Evolutionary conservation across 148 eudicot species (phyloP), one percentile per base, ranked within the genome.

Genomic region (Hydrangea macrophylla): DNA sequence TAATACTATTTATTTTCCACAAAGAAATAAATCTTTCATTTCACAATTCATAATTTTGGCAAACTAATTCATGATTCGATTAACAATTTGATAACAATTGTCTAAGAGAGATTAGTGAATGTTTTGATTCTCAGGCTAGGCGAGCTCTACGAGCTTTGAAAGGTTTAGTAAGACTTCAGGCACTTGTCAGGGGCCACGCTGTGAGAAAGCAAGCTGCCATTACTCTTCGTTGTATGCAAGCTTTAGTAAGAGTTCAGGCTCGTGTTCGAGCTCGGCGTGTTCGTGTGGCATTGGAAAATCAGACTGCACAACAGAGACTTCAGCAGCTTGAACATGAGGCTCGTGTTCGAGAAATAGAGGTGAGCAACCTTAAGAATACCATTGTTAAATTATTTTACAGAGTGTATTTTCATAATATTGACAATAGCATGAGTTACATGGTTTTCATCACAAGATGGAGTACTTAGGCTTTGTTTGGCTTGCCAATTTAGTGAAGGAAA

Each of bases 131-230:
- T 73, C 87, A 92, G 98, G 96, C 98, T 66, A 90, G 91, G 75
- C 81, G 98, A 76, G 96, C 98, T 79, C 71, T 93, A 60, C 77
- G 85, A 70, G 98, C 98, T 45, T 75, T 93, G 71, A 93, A 90
- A 81, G 98, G 96, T 73, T 68, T 93, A 78, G 96, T 93, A 59
- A 85, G 95, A 80, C 90, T 93, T 70, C 98, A 93, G 83, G 98
- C 98, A 39, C 95, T 93, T 74, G 96, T 93, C 60, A 84, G 98
- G 71, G 98, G 98, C 60, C 95, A 90, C 83, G 89, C 89, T 69
- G 98, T 93, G 76, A 83, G 98, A 84, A 92, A 93, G 75, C 98
- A 90, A 84, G 98, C 98, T 68, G 95, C 95, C 51, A 86, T 88
- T 53, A 93, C 98, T 58, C 90, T 93, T 62, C 85, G 96, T 23